Evolutionary conservation across 129 eudicot species (phyloP).

Genomic region (Artemisia argyi): DNA sequence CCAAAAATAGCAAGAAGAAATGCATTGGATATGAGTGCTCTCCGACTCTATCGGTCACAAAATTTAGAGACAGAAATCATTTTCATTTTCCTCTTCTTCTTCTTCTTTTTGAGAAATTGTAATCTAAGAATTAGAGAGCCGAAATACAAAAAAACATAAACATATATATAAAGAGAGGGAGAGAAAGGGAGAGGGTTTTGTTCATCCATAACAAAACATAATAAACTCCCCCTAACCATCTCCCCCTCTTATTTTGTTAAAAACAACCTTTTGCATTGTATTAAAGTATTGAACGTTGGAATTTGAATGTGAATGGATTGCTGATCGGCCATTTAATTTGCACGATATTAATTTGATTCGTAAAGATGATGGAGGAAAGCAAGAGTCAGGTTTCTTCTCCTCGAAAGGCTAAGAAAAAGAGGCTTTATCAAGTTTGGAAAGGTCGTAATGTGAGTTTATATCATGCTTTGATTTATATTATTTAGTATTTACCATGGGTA

Average conservation of each 20-base stretch:
- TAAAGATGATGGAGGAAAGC: conserved; percentile 30
- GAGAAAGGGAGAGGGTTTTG: conserved; percentile 33
- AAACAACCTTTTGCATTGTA: neutral
- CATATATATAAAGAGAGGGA: conserved; percentile 16
- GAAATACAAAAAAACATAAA: neutral
- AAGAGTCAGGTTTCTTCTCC: conserved; percentile 35
- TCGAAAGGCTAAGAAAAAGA: conserved; percentile 36
- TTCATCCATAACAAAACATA: conserved; percentile 31
- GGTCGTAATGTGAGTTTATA: conserved; percentile 70
- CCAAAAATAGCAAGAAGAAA: conserved; percentile 18
- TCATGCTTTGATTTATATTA: neutral
- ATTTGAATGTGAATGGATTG: conserved; percentile 13
- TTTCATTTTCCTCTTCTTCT: neutral
- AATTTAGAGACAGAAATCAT: neutral
- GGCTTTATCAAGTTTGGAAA: conserved; percentile 89
- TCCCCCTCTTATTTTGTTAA: neutral
- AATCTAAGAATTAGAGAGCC: neutral
- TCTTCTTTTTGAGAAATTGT: conserved; percentile 13
- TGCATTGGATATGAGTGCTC: conserved; percentile 14
- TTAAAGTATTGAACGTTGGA: conserved; percentile 9
- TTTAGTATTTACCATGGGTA: neutral
- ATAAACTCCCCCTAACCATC: conserved; percentile 28
- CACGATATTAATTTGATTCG: neutral
- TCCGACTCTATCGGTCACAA: conserved; percentile 22
- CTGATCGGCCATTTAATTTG: too few relatives aligned